Base-by-base conservation (phyloP, 1,139 yeast species). In the Suhomyces taliae region DNA sequence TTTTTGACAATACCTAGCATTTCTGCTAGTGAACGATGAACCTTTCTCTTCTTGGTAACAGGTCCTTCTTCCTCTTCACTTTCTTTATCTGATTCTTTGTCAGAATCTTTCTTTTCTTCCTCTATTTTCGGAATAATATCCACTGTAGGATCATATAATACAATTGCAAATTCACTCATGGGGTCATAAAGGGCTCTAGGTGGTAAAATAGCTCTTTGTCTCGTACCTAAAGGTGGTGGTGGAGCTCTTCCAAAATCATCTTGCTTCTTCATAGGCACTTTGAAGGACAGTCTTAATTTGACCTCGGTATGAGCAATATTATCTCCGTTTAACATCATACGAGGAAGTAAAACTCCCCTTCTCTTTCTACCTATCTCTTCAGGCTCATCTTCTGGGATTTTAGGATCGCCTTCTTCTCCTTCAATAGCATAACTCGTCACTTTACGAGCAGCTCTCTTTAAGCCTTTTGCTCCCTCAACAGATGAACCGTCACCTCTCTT, bases 171-270 rank as follows among this genome's bases (percentile, higher is more conserved):
- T 64, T 93, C 98, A 52, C 87, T 90, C 44, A 85, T 78, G 0
- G 99, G 99, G 66, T 93, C 99, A 62, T 91, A 95, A 14, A 93
- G 74, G 0, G 99, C 96, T 48, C 93, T 72, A 3, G 99, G 97
- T 12, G 90, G 89, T 41, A 88, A 65, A 3, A 81, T 75, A 0
- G 85, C 78, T 54, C 83, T 82, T 36, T 85, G 79, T 51, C 86
- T 79, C 45, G 90, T 90, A 0, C 98, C 98, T 49, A 91, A 70
- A 1, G 95, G 89, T 1, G 95, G 89, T 2, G 61, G 61, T 0
- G 91, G 86, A 12, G 58, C 52, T 32, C 49, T 51, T 7, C 51
- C 49, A 38, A 65, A 47, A 33, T 62, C 60, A 41, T 59, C 53
- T 44, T 59, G 44, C 57, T 65, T 64, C 15, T 62, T 62, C 49